Evolutionary conservation across 768 basidiomycete genomes (phyloP), one percentile per base, ranked within the genome.

Genomic region (Boletus patriciae): DNA sequence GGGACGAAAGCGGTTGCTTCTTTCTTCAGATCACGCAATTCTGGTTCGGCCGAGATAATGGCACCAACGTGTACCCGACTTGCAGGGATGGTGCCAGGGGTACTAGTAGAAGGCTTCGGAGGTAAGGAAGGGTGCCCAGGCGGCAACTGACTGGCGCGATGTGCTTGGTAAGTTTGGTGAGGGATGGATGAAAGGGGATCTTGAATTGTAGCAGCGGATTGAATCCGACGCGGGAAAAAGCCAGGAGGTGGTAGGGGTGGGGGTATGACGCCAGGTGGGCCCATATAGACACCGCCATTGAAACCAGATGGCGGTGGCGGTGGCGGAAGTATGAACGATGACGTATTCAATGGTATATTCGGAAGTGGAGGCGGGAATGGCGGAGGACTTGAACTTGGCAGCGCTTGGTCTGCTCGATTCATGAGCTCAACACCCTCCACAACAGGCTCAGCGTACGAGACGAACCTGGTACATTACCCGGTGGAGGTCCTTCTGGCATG

Each of bases 1-100:
- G 97, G 97, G 5, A 98, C 84, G 65, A 99, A 98, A 0, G 90
- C 85, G 1, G 93, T 96, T 10, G 90, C 89, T 70, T 99, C 97
- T 72, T 93, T 94, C 76, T 94, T 93, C 58, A 98, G 78, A 73
- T 99, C 93, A 15, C 96, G 89, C 49, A 99, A 73, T 68, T 93
- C 81, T 5, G 97, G 93, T 44, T 78, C 92, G 3, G 94, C 94
- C 21, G 83, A 87, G 50, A 98, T 86, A 3, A 83, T 89, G 2
- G 91, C 92, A 8, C 82, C 74, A 23, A 76, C 74, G 3, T 70
- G 67, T 16, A 73, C 72, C 16, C 76, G 59, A 44, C 52, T 31
- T 8, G 85, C 86, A 2, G 87, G 86, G 6, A 80, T 74, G 2
- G 42, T 6, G 12, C 31, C 52, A 29, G 68, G 61, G 13, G 67